Conservation (phyloP, 176 grass and related monocot genomes). For the Rhynchospora breviuscula region DNA sequence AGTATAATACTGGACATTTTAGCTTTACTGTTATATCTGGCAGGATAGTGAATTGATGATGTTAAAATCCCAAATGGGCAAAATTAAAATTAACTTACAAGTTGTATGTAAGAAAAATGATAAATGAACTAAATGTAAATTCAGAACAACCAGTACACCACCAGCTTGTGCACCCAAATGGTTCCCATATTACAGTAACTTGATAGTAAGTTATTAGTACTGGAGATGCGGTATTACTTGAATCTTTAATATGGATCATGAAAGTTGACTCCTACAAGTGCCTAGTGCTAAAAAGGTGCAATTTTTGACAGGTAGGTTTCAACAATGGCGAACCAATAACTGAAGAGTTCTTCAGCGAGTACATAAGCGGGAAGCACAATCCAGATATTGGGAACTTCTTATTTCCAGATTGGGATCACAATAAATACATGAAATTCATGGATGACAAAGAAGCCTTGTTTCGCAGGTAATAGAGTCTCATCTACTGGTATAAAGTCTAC, state of each 20-base stretch:
- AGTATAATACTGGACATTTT: not conserved
- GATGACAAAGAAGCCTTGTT: constrained; percentile 64
- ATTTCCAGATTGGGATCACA: constrained; percentile 63
- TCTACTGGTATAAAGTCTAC: not conserved
- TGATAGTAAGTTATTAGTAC: not conserved
- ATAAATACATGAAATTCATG: constrained; percentile 46
- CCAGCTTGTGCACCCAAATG: not conserved
- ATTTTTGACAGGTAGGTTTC: constrained; percentile 40
- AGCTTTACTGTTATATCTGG: not conserved
- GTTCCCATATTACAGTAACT: not conserved
- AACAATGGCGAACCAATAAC: constrained; percentile 55
- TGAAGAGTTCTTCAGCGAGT: constrained; percentile 61
- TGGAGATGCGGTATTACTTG: not conserved
- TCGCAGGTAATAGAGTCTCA: constrained; percentile 36
- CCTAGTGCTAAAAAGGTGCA: not conserved
- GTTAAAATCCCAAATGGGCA: not conserved
- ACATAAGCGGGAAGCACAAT: constrained; percentile 69
- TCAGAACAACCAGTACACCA: not conserved
- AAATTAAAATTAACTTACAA: not conserved
- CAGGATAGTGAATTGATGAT: not conserved
- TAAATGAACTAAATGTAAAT: not conserved
- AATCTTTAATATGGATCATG: not conserved
- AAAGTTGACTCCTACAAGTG: not conserved
- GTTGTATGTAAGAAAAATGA: not conserved
- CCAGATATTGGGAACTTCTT: constrained; percentile 40